phyloP scores from a whole-genome alignment of 2,329 filamentous ascomycete species.

The Elsinoe necatrix region DNA sequence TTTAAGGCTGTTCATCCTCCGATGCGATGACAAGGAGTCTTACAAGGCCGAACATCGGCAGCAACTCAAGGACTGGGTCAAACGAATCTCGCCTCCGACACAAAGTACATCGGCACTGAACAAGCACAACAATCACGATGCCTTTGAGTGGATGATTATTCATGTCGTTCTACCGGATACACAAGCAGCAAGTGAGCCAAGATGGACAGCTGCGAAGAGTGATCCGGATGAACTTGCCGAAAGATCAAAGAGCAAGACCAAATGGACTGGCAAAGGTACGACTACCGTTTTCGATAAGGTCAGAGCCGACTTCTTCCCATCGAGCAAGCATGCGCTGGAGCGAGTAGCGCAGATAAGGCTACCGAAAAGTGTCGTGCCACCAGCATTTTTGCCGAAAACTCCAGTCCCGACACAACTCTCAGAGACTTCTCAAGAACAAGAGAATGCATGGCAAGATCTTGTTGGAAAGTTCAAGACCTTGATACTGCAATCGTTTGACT shows the following conservation, averaged over 20 bases:
- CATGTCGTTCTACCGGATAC: slow-evolving; percentile 89
- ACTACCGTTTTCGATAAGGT: slow-evolving; percentile 84
- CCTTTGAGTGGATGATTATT: slow-evolving; percentile 88
- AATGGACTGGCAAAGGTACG: slow-evolving; percentile 69
- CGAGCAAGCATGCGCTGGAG: slow-evolving; percentile 63
- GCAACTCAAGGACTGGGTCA: slow-evolving; percentile 85
- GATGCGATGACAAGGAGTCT: slow-evolving; percentile 90
- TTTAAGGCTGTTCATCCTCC: slow-evolving; percentile 77
- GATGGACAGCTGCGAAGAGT: slow-evolving; percentile 45
- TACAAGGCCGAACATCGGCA: slow-evolving; percentile 77
- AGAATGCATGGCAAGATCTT: slow-evolving; percentile 75
- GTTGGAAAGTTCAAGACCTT: slow-evolving; percentile 77
- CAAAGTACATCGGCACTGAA: slow-evolving; percentile 48
- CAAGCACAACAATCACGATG: slow-evolving; percentile 86
- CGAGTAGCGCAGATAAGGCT: slow-evolving; percentile 80
- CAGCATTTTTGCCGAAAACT: slow-evolving; percentile 38
- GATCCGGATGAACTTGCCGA: slow-evolving; percentile 53
- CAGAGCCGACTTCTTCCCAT: slow-evolving; percentile 78
- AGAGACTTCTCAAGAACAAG: slow-evolving; percentile 68
- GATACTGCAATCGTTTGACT: slow-evolving; percentile 83
- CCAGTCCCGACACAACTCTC: slow-evolving; percentile 45
- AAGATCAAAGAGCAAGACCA: slow-evolving; percentile 54
- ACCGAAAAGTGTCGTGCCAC: slow-evolving; percentile 39
- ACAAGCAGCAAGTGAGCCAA: slow-evolving; percentile 66
- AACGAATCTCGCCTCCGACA: slow-evolving; percentile 57